A percentile compares a stretch with the other conserved stretches of the same genome.
phyloP scores from a whole-genome alignment of 768 basidiomycete species.

The Brasilioporus rufonigricans region DNA sequence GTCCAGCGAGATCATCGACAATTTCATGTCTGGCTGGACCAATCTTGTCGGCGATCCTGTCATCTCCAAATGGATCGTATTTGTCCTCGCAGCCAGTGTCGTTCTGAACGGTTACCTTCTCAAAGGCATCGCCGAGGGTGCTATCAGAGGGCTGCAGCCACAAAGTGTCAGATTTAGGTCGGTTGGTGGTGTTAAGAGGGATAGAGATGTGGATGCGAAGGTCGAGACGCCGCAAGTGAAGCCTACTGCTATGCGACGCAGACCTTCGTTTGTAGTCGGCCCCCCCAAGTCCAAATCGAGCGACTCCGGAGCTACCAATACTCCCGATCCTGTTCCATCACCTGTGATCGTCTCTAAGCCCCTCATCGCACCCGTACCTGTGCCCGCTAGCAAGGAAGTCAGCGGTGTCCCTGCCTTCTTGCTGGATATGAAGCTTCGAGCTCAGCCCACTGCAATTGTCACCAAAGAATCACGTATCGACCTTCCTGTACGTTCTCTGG shows the following conservation, averaged over 20 bases:
- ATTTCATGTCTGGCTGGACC: slow-evolving; percentile 91
- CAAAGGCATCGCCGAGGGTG: slow-evolving; percentile 73
- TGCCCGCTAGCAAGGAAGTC: slow-evolving; percentile 17
- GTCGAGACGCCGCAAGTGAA: slow-evolving; percentile 14
- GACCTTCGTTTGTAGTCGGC: slow-evolving; percentile 28
- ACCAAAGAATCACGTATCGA: slow-evolving; percentile 14
- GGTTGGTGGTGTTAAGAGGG: slow-evolving; percentile 18
- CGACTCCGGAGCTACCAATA: slow-evolving; percentile 17
- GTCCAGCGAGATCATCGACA: slow-evolving; percentile 63
- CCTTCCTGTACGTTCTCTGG: slow-evolving; percentile 49
- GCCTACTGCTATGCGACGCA: slow-evolving; percentile 11
- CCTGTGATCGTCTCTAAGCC: slow-evolving; percentile 10
- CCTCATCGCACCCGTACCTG: slow-evolving; percentile 26
- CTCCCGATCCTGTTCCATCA: slow-evolving; percentile 18
- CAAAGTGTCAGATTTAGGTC: slow-evolving; percentile 31
- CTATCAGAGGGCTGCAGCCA: slow-evolving; percentile 32
- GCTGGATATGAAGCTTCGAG: slow-evolving; percentile 34
- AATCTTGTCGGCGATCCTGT: slow-evolving; percentile 91
- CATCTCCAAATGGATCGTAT: slow-evolving; percentile 92
- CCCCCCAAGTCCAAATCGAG: slow-evolving; percentile 14
- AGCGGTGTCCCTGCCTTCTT: slow-evolving; percentile 29
- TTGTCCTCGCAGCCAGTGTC: slow-evolving; percentile 80
- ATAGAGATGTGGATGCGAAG: slow-evolving; percentile 22
- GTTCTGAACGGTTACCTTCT: slow-evolving; percentile 91
- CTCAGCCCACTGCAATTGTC: slow-evolving; percentile 17